Base-by-base conservation (phyloP, 352 stramenopile genomes). In the Phytophthora cactorum region DNA sequence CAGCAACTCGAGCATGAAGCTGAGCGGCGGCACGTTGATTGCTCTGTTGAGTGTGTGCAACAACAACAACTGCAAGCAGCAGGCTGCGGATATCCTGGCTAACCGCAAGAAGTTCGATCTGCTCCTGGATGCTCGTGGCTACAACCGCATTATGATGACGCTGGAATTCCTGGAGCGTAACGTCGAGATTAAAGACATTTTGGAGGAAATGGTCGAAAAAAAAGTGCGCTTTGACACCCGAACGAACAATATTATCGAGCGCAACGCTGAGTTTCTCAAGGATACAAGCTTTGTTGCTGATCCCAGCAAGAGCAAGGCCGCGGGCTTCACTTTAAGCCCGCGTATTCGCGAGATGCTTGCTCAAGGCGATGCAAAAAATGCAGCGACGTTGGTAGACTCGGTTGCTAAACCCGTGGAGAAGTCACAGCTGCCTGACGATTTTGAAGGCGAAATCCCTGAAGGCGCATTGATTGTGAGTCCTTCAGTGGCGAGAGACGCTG, bases 41-140 rank as follows among this genome's bases (percentile, higher is more conserved):
- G 77, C 83, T 46, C 62, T 93, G 51, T 65, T 93, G 29, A 87
- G 84, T 45, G 81, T 92, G 17, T 93, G 82, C 65, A 75, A 74
- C 36, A 78, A 76, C 72, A 90, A 90, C 66, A 78, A 89, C 63
- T 93, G 86, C 68, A 68, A 74, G 22, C 78, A 92, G 61, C 80
- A 93, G 53, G 83, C 86, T 5, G 65, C 75, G 17, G 83, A 92
- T 66, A 91, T 93, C 45, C 61, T 93, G 36, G 78, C 78, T 7
- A 93, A 93, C 69, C 83, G 86, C 64, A 89, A 85, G 63, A 87
- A 84, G 45, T 94, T 94, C 52, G 78, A 91, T 63, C 63, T 94
- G 53, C 66, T 70, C 34, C 72, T 94, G 11, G 74, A 94, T 54
- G 79, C 86, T 12, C 79, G 80, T 59, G 84, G 72, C 22, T 94